Percentiles rank a stretch among this genome's conserved stretches.
phyloP scores from a whole-genome alignment of 1,284 basidiomycete species.

The Pseudozyma sp. region DNA sequence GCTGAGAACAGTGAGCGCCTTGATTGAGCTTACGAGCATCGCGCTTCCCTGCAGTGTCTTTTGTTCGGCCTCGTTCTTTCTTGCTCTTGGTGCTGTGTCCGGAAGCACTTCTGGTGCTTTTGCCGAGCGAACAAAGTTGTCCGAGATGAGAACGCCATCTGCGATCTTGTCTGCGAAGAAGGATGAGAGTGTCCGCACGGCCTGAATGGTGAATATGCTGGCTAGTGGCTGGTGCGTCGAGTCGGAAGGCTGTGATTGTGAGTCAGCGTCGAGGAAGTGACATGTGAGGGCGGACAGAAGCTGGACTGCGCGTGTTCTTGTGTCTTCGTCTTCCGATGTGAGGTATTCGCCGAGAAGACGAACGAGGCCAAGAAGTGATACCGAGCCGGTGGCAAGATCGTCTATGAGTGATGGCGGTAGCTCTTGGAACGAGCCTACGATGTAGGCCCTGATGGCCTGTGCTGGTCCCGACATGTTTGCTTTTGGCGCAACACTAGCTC shows the following conservation, averaged over 20 bases:
- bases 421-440: constrained; percentile 48
- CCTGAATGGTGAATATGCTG: constrained; percentile 81
- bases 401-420: constrained; percentile 53
- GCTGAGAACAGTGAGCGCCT: constrained; percentile 77
- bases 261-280: constrained; percentile 37
- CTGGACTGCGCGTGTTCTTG: constrained; percentile 80
- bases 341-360: constrained; percentile 87
- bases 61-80: constrained; percentile 45
- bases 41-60: constrained; percentile 55
- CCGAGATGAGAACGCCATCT: constrained; percentile 75
- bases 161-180: constrained; percentile 90
- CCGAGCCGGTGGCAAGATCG: constrained; percentile 28
- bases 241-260: neutral
- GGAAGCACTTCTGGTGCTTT: constrained; percentile 58
- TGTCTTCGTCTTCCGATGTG: constrained; percentile 82
- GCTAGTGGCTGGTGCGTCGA: constrained; percentile 72
- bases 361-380: constrained; percentile 80
- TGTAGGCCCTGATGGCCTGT: constrained; percentile 51
- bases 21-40: constrained; percentile 71
- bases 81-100: constrained; percentile 48
- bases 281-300: constrained; percentile 47
- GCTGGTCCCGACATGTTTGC: constrained; percentile 43
- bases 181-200: constrained; percentile 77
- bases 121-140: constrained; percentile 38
- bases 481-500: neutral